Evolutionary conservation across 352 stramenopile genomes (phyloP).

Genomic region (Phytopythium kandeliae): DNA sequence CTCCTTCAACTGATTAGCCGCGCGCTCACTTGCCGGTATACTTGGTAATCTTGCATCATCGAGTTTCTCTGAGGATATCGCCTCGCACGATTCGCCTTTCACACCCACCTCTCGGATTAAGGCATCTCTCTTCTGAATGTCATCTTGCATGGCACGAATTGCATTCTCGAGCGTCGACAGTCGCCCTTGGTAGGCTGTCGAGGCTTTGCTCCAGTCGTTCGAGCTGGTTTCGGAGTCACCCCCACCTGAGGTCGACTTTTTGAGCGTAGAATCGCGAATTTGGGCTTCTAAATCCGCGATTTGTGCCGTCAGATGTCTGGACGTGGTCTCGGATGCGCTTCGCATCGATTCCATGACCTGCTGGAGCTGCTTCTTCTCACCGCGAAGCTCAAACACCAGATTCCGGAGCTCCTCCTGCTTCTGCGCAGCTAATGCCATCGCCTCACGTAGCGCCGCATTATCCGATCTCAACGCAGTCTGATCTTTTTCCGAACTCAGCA

Average conservation of each 20-base stretch:
- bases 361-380: slow-evolving; percentile 51
- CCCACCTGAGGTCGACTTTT: background rate
- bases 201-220: background rate
- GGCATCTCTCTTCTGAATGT: background rate
- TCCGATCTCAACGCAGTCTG: slow-evolving; percentile 37
- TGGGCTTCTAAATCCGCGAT: background rate
- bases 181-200: background rate
- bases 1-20: background rate
- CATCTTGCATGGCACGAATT: background rate
- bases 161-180: background rate
- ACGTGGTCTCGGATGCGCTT: background rate
- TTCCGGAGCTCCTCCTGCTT: slow-evolving; percentile 48
- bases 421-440: slow-evolving; percentile 40
- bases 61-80: background rate
- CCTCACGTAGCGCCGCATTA: slow-evolving; percentile 31
- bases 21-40: background rate
- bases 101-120: background rate
- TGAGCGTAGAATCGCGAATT: background rate
- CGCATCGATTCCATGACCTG: slow-evolving; percentile 6
- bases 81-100: background rate
- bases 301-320: background rate
- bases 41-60: background rate
- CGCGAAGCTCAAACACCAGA: slow-evolving; percentile 35
- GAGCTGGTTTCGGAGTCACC: background rate
- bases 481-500: slow-evolving; percentile 39